phyloP scores from a whole-genome alignment of 345 rosid genomes.

The Populus ilicifolia region DNA sequence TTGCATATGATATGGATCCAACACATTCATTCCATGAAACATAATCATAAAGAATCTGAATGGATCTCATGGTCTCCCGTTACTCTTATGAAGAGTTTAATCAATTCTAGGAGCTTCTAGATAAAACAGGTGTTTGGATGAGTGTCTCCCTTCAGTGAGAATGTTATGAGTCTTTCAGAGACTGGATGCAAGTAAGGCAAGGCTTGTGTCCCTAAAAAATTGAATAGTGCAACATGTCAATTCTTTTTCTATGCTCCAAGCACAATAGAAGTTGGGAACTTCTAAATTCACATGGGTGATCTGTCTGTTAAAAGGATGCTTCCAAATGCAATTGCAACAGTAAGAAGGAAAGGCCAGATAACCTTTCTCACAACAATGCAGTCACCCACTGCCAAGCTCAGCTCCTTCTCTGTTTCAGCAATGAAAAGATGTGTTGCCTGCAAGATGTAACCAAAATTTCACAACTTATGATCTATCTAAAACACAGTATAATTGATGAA shows the following conservation, averaged over 20 bases:
- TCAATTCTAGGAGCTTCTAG: background rate
- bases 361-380: constrained; percentile 91
- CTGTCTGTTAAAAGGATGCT: constrained; percentile 1
- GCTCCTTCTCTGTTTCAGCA: constrained; percentile 86
- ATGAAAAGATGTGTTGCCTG: constrained; percentile 68
- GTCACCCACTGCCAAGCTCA: constrained; percentile 78
- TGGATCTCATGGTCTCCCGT: background rate
- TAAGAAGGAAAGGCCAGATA: constrained; percentile 12
- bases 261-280: background rate
- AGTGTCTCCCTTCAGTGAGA: background rate
- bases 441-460: constrained; percentile 13
- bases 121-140: background rate
- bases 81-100: background rate
- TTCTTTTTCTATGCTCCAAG: background rate
- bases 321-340: constrained; percentile 4
- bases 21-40: background rate
- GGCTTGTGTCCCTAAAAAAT: background rate
- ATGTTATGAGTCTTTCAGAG: background rate
- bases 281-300: background rate
- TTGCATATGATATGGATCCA: background rate
- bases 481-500: background rate
- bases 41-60: background rate
- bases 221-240: background rate
- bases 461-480: background rate
- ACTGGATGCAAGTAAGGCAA: background rate